phyloP scores from a whole-genome alignment of 2,329 filamentous ascomycete genomes.

The Macrophomina tecta region DNA sequence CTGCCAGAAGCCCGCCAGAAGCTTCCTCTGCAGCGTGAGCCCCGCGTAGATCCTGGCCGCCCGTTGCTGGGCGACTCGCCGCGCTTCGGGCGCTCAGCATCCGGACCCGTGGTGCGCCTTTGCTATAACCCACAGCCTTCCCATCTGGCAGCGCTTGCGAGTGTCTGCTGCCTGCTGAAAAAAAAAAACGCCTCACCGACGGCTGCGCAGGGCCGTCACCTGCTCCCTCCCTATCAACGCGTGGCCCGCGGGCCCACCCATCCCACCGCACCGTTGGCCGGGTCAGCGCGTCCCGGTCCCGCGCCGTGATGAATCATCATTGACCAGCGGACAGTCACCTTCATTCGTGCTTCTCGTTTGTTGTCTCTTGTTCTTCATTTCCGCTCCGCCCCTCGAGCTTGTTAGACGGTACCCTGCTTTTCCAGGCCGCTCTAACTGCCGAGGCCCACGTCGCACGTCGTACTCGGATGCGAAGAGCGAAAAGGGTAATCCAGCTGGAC shows the following conservation, averaged over 20 bases:
- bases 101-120: background rate
- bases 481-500: background rate
- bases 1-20: background rate
- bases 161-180: background rate
- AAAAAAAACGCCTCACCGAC: slow-evolving; percentile 18
- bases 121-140: background rate
- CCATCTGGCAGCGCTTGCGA: slow-evolving; percentile 17
- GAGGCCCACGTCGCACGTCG: background rate
- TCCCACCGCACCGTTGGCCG: background rate
- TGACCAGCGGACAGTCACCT: background rate
- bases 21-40: background rate
- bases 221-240: slow-evolving; percentile 9
- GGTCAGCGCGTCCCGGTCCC: slow-evolving; percentile 6
- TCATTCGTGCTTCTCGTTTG: background rate
- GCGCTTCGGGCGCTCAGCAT: background rate
- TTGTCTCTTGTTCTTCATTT: background rate
- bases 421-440: too few relatives aligned
- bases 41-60: background rate
- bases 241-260: background rate
- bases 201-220: background rate
- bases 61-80: background rate
- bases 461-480: background rate
- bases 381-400: background rate
- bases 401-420: too few relatives aligned
- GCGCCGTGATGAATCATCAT: background rate